Base-by-base conservation (phyloP, 2,329 filamentous ascomycete genomes). In the Curvularia eragrostidis region DNA sequence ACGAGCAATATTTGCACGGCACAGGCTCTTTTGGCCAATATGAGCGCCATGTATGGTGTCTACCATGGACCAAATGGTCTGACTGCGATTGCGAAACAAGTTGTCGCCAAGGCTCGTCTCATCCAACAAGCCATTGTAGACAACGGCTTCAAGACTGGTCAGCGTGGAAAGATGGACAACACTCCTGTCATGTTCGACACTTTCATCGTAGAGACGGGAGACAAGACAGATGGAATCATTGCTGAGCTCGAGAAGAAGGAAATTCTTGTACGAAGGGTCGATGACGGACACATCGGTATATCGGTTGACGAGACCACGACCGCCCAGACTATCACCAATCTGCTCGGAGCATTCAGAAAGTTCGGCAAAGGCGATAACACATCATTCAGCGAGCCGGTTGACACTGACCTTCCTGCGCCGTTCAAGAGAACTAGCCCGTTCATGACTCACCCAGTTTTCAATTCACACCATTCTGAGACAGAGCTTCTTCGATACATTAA, bases 1-100 rank as follows among this genome's bases (percentile, higher is more conserved):
- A 98, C 94, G 1, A 97, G 93, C 82, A 98, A 98, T 74, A 93
- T 97, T 58, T 98, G 94, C 81, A 98, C 94, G 1, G 93, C 94
- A 1, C 94, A 98, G 79, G 94, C 94, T 8, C 81, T 98, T 24
- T 83, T 97, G 50, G 94, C 94, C 36, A 98, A 98, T 77, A 97
- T 97, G 91, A 94, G 88, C 67, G 92, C 93, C 53, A 89, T 97
- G 81, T 98, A 97, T 74, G 93, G 93, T 51, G 84, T 97, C 52
- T 98, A 97, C 77, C 94, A 98, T 75, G 94, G 94, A 3, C 94
- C 94, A 0, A 78, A 87, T 52, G 93, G 93, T 18, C 80, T 98
- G 49, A 92, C 88, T 78, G 85, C 87, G 13, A 97, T 97, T 73
- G 93, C 94, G 1, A 85, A 93, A 75, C 87, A 89, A 63, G 85